These are phyloP conservation scores for Lobosporangium transversale DNA, from an alignment of 192 early-diverging fungal genomes.

Conservation along the genomic window DNA sequence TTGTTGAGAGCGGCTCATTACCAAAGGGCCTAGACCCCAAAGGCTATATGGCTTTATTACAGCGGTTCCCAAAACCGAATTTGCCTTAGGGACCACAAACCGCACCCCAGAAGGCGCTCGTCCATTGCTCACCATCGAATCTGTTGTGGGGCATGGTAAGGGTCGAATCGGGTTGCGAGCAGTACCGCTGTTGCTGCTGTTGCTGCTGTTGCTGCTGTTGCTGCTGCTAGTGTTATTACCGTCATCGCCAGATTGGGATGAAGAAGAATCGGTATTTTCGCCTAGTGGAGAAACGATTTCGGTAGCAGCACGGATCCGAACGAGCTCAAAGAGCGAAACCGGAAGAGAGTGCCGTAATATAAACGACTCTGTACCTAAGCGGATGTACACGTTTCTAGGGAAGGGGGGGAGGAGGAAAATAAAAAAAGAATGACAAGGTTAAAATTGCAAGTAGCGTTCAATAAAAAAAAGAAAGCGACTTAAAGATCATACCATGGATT, in stretches of 20 bases:
- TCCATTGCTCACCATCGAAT: too few relatives aligned
- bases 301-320: conserved; percentile 37
- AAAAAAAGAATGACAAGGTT: not conserved
- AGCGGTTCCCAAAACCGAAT: conserved; percentile 44
- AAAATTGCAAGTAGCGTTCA: not conserved
- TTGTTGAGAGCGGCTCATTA: too few relatives aligned
- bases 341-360: conserved; percentile 27
- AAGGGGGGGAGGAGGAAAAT: not conserved
- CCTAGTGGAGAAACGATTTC: conserved; percentile 33
- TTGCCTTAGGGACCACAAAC: conserved; percentile 38
- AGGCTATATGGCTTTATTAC: conserved; percentile 39
- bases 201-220: not conserved
- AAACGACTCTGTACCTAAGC: conserved; percentile 28
- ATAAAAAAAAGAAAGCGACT: too few relatives aligned
- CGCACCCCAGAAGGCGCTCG: conserved; percentile 14
- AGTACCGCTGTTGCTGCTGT: not conserved
- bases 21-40: conserved; percentile 38
- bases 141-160: not conserved
- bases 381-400: conserved; percentile 35
- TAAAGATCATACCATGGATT: too few relatives aligned
- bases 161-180: not conserved
- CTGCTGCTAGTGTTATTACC: not conserved
- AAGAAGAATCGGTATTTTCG: not conserved
- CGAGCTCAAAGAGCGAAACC: conserved; percentile 42
- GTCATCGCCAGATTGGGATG: too few relatives aligned